Conservation (phyloP, 805 yeast species). For the Saitoella complicata region DNA sequence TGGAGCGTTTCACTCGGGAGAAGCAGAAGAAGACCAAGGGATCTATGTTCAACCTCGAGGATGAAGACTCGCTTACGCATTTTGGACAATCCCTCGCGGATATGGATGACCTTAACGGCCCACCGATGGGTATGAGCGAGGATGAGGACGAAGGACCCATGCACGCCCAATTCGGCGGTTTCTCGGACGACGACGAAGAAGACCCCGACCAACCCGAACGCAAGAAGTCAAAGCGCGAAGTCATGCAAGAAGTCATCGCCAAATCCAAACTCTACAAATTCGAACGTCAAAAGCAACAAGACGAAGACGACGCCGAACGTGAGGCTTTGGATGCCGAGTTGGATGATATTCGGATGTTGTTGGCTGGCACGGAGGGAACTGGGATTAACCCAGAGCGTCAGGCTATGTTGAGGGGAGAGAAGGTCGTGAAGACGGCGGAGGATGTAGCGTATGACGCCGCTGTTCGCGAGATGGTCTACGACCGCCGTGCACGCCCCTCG, state of each 20-base stretch:
- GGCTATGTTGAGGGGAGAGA: background rate
- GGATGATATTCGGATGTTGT: constrained; percentile 15
- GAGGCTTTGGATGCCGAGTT: constrained; percentile 24
- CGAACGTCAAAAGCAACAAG: constrained; percentile 26
- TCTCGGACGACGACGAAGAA: constrained; percentile 17
- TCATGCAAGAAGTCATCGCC: constrained; percentile 29
- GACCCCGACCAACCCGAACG: constrained; percentile 28
- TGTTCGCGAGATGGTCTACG: constrained; percentile 26
- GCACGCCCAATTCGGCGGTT: constrained; percentile 2
- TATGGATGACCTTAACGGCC: constrained; percentile 36
- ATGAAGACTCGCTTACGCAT: constrained; percentile 61
- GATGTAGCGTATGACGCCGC: constrained; percentile 22
- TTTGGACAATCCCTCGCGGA: constrained; percentile 51
- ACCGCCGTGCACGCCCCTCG: constrained; percentile 26
- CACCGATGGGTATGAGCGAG: constrained; percentile 27
- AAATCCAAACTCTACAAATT: constrained; percentile 27
- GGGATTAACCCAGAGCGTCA: background rate
- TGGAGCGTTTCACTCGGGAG: constrained; percentile 85
- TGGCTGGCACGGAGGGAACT: constrained; percentile 1
- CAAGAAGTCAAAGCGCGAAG: constrained; percentile 25
- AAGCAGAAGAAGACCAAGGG: constrained; percentile 40
- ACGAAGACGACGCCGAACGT: constrained; percentile 22
- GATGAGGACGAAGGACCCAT: constrained; percentile 24
- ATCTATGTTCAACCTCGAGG: constrained; percentile 60
- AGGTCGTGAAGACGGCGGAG: constrained; percentile 5